Percentiles rank a stretch among this genome's conserved stretches.
Evolutionary conservation across 106 monocot genomes (phyloP).

Genomic region (Xerophyta viscosa): DNA sequence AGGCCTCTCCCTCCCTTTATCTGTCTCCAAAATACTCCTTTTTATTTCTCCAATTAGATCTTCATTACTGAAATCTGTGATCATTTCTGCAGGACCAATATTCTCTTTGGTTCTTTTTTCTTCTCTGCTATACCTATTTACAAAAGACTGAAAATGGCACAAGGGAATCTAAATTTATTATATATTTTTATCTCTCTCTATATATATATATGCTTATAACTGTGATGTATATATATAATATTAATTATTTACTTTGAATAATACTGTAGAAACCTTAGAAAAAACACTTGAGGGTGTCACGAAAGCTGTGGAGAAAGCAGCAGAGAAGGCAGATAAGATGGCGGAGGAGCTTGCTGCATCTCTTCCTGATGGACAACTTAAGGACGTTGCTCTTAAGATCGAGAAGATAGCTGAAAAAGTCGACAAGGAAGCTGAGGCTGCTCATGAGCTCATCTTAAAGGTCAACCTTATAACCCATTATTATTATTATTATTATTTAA

Average conservation of each 20-base stretch:
- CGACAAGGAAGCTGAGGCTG: conserved; percentile 2
- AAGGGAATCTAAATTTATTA: conserved; percentile 18
- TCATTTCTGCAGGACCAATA: conserved; percentile 8
- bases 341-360: conserved; percentile 15
- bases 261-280: conserved; percentile 6
- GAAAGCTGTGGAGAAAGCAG: conserved; percentile 17
- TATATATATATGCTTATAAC: no score
- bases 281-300: conserved; percentile 1
- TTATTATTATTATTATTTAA: no score
- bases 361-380: conserved; percentile 13
- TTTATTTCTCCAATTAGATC: background rate
- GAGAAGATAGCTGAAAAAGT: conserved; percentile 10
- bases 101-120: conserved; percentile 6
- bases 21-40: background rate
- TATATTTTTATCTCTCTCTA: no score
- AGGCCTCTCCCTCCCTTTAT: no score
- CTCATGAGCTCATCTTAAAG: conserved; percentile 9
- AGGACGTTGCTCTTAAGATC: background rate
- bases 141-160: conserved; percentile 3
- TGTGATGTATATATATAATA: background rate
- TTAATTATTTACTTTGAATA: background rate
- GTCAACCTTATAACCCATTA: background rate
- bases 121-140: conserved; percentile 10
- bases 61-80: background rate
- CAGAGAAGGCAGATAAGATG: conserved; percentile 22